Evolutionary conservation across 768 basidiomycete species (phyloP).

Genomic region (Leccinellum luteum): DNA sequence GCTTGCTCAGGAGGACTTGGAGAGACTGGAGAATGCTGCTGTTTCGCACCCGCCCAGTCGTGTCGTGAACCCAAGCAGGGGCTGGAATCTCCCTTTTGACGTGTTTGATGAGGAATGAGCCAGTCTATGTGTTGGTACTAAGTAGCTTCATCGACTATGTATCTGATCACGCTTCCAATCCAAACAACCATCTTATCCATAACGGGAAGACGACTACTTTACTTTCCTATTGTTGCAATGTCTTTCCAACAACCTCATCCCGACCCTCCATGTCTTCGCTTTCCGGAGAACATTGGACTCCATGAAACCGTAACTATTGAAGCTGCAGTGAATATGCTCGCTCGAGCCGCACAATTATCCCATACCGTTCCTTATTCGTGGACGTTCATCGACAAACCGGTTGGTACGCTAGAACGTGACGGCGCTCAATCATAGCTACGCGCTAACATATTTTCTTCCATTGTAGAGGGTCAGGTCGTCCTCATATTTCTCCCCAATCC

Average conservation of each 20-base stretch:
- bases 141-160: background rate
- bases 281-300: slow-evolving; percentile 60
- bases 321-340: slow-evolving; percentile 55
- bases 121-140: background rate
- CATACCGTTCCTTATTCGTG: slow-evolving; percentile 62
- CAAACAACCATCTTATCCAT: slow-evolving; percentile 28
- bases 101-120: slow-evolving; percentile 51
- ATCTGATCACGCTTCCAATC: slow-evolving; percentile 19
- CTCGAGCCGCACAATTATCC: slow-evolving; percentile 57
- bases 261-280: slow-evolving; percentile 67
- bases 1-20: slow-evolving; percentile 38
- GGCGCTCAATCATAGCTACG: background rate
- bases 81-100: slow-evolving; percentile 60
- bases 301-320: slow-evolving; percentile 58
- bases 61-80: slow-evolving; percentile 55
- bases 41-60: slow-evolving; percentile 52
- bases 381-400: slow-evolving; percentile 76
- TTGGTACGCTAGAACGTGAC: slow-evolving; percentile 43
- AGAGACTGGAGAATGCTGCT: slow-evolving; percentile 40
- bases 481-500: slow-evolving; percentile 65
- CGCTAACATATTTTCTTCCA: background rate
- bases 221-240: slow-evolving; percentile 12
- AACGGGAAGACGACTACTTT: slow-evolving; percentile 12
- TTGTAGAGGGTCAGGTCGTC: slow-evolving; percentile 59
- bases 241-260: slow-evolving; percentile 47